Evolutionary conservation across 306 rosid species (phyloP).

Genomic region (Lablab purpureus): DNA sequence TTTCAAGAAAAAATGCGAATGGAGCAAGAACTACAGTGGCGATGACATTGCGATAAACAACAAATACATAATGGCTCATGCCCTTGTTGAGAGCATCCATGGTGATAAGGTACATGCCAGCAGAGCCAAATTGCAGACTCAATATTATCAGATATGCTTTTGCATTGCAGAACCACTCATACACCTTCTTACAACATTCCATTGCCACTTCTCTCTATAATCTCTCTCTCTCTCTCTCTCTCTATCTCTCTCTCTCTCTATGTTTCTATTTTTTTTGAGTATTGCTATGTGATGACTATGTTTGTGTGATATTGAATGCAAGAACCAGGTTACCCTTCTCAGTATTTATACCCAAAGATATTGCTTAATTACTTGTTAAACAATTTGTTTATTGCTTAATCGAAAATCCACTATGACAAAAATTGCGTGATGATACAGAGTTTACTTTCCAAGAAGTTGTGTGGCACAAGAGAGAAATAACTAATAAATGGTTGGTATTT

Average conservation of each 20-base stretch:
- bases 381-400: constrained; percentile 17
- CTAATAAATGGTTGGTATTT: neutral
- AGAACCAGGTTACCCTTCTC: constrained; percentile 7
- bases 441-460: neutral
- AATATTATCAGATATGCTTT: constrained; percentile 69
- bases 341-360: constrained; percentile 43
- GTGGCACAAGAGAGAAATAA: neutral
- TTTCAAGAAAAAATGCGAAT: constrained; percentile 77
- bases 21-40: constrained; percentile 78
- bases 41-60: constrained; percentile 78
- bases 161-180: constrained; percentile 32
- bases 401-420: constrained; percentile 43
- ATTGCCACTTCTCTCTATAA: neutral
- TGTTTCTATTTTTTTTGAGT: neutral
- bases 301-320: constrained; percentile 36
- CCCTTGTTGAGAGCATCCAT: constrained; percentile 75
- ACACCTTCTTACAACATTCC: constrained; percentile 36
- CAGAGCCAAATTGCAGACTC: constrained; percentile 83
- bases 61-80: constrained; percentile 81
- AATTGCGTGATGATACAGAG: neutral
- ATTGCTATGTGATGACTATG: neutral
- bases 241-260: constrained; percentile 28
- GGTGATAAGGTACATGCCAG: constrained; percentile 86
- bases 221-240: constrained; percentile 27
- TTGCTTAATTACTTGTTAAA: neutral